Percentiles rank a stretch among this genome's conserved stretches.
phyloP scores from a whole-genome alignment of 352 stramenopile species.

The Phytophthora pluvialis region DNA sequence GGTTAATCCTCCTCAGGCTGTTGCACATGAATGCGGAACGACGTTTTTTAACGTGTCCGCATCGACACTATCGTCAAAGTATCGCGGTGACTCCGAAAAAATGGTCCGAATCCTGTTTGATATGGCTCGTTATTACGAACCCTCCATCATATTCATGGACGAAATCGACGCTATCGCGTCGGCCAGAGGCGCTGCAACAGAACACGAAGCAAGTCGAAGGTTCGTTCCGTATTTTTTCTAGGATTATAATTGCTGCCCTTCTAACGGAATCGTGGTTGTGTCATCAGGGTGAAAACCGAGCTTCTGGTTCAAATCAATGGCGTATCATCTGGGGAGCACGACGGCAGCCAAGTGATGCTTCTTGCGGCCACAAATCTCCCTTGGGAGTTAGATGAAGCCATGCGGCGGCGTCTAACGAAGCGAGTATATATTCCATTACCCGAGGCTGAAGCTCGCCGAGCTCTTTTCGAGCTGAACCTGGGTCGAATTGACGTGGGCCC shows the following conservation, averaged over 20 bases:
- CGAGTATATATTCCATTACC: constrained; percentile 90
- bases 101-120: constrained; percentile 98
- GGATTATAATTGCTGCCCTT: neutral
- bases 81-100: constrained; percentile 95
- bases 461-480: constrained; percentile 83
- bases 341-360: constrained; percentile 86
- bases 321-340: constrained; percentile 66
- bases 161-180: constrained; percentile 96
- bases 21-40: constrained; percentile 95
- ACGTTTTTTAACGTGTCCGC: constrained; percentile 98
- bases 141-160: constrained; percentile 98
- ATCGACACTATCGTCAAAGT: constrained; percentile 93
- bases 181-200: constrained; percentile 69
- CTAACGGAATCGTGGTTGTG: constrained; percentile 8
- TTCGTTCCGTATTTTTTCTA: constrained; percentile 19
- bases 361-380: constrained; percentile 96
- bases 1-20: constrained; percentile 42
- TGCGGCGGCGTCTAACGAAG: constrained; percentile 96
- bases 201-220: constrained; percentile 87
- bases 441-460: constrained; percentile 54
- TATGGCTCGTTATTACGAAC: constrained; percentile 97
- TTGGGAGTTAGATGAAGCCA: constrained; percentile 97
- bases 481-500: constrained; percentile 77
- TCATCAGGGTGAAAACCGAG: constrained; percentile 95
- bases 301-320: constrained; percentile 98